Evolutionary conservation across 2,329 filamentous ascomycete species (phyloP).

Genomic region (Uncinocarpus reesii): DNA sequence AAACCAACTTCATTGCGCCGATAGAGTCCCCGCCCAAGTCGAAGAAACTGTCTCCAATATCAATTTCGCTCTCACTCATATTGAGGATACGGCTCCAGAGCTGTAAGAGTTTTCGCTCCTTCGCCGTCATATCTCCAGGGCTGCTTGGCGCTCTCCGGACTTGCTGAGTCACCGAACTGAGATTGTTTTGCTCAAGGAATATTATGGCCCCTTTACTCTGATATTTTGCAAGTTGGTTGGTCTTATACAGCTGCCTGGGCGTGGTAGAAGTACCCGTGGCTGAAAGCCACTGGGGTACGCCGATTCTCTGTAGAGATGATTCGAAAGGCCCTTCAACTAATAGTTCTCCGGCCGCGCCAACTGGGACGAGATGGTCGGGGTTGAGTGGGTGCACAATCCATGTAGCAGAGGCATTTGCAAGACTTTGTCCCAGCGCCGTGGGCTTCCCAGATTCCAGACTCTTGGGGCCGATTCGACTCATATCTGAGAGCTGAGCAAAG

Average conservation of each 20-base stretch:
- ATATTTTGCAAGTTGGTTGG: constrained; percentile 28
- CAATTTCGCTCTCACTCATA: constrained; percentile 38
- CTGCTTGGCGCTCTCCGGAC: background rate
- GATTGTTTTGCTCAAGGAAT: constrained; percentile 22
- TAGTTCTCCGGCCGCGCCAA: constrained; percentile 49
- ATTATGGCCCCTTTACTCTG: constrained; percentile 23
- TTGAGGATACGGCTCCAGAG: constrained; percentile 43
- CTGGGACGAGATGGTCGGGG: constrained; percentile 37
- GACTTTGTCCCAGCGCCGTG: background rate
- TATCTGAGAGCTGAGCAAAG: constrained; percentile 1
- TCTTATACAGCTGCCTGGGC: constrained; percentile 24
- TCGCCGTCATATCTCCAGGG: background rate
- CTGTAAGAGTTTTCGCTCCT: constrained; percentile 10
- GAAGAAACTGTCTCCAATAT: constrained; percentile 47
- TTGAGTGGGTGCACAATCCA: constrained; percentile 24
- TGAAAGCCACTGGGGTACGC: constrained; percentile 29
- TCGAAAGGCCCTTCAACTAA: constrained; percentile 49
- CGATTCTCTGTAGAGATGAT: constrained; percentile 44
- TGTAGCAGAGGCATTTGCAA: constrained; percentile 14
- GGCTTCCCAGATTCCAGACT: background rate
- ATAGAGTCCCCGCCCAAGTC: constrained; percentile 49
- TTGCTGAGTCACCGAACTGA: no score
- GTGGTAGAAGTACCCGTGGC: background rate
- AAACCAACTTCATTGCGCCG: constrained; percentile 50
- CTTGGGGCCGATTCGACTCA: constrained; percentile 6